Evolutionary conservation across 2,329 filamentous ascomycete genomes (phyloP), one percentile per base, ranked within the genome.

Genomic region (Phaeomoniella chlamydospora): DNA sequence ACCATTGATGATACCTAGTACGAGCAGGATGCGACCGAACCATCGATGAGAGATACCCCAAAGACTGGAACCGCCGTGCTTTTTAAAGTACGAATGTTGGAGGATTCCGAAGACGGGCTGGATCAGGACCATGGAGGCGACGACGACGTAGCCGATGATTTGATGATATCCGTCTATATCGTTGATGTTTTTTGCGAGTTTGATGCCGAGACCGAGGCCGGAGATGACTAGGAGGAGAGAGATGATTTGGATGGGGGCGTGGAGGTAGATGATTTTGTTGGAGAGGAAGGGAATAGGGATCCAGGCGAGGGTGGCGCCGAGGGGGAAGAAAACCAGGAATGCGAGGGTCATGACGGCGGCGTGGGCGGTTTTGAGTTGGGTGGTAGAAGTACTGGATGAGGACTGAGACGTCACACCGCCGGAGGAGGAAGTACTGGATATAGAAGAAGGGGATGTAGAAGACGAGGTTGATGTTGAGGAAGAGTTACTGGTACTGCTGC

Each of bases 1-100:
- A n/a, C 67, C 70, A 45, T 74, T 74, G 47, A 74, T 56, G 38
- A 72, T 64, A 4, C 68, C 70, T 1, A 74, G 51, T 0, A 62
- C 52, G 12, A 74, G 61, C 18, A 64, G 53, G 18, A 54, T 44
- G 4, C 70, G 60, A 15, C 70, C 70, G n/a, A 71, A 44, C 70
- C 70, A 74, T 31, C 70, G 55, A 44, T 75, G 70, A 2, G 50
- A 29, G 40, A 67, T 59, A 0, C 65, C 67, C 48, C 61, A 65
- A 15, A 38, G 29, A 29, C 38, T 43, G 13, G 42, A 39, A 10
- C 36, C 49, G 5, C 57, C 55, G 11, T 59, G 57, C 42, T 61
- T 64, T 36, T 63, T 62, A 55, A 64, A 74, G 29, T 64, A 45
- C 3, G 52, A 40, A 44, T 74, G 70, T 41, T 74, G 70, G 2